phyloP scores from a whole-genome alignment of 129 eudicot genomes.

The Silybum marianum region DNA sequence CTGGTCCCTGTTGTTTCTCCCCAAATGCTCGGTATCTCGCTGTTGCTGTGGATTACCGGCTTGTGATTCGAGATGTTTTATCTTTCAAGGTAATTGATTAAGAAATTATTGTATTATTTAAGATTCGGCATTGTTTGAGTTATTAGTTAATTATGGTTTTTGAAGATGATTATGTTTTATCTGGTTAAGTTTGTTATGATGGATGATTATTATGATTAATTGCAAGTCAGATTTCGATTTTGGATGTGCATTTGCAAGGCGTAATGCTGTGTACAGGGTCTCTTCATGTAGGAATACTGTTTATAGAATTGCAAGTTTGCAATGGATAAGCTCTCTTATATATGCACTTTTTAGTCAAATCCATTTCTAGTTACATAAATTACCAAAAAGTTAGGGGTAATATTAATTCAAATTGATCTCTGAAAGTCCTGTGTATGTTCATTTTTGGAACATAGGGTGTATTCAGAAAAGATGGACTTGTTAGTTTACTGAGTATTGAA shows the following conservation, averaged over 20 bases:
- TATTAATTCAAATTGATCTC: not conserved
- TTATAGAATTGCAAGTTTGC: not conserved
- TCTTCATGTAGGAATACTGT: not conserved
- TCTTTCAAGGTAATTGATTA: constrained; percentile 66
- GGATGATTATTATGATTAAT: not conserved
- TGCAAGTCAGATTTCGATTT: constrained; percentile 13
- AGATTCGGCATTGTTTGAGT: not conserved
- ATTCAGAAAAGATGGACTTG: not conserved
- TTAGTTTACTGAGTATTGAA: not conserved
- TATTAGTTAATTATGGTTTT: not conserved
- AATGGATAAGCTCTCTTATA: constrained; percentile 2
- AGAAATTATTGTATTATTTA: not conserved
- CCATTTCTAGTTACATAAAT: not conserved
- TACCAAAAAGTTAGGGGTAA: not conserved
- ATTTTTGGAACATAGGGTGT: not conserved
- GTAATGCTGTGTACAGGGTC: not conserved
- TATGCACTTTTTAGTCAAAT: not conserved
- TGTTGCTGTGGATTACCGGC: constrained; percentile 92
- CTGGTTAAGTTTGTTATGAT: constrained; percentile 2
- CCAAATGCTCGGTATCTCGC: constrained; percentile 87
- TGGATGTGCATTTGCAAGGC: not conserved
- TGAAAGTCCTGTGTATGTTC: not conserved
- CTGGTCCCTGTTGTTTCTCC: constrained; percentile 92
- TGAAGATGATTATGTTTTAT: not conserved
- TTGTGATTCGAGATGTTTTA: constrained; percentile 89